Conservation (phyloP, 148 eudicot genomes). For the Nepenthes gracilis region DNA sequence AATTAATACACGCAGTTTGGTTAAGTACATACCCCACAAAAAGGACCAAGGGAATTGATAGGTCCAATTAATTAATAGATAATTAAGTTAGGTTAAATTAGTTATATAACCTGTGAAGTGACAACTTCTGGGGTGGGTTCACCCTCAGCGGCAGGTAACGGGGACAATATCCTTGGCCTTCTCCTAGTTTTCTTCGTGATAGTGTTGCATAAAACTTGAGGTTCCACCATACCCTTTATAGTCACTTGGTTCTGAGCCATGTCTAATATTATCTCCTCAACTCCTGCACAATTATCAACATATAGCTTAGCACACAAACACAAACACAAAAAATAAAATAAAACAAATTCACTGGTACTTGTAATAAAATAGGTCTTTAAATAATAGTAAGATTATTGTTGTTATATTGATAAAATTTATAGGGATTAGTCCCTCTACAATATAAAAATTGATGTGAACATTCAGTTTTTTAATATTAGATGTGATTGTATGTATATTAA, state of each 20-base stretch:
- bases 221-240: conserved; percentile 76
- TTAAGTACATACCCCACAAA: neutral
- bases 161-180: conserved; percentile 65
- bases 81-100: neutral
- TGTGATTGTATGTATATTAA: no score
- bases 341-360: no score
- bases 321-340: no score
- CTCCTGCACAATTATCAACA: conserved; percentile 32
- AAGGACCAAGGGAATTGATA: neutral
- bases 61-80: neutral
- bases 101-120: conserved; percentile 52
- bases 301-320: no score
- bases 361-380: no score
- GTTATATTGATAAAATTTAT: no score
- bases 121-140: conserved; percentile 68
- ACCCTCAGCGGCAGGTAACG: conserved; percentile 72
- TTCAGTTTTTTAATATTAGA: no score
- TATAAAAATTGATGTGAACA: no score
- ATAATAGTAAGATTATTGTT: no score
- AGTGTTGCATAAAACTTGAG: conserved; percentile 55
- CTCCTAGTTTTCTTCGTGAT: conserved; percentile 76
- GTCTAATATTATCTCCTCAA: conserved; percentile 67
- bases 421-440: no score
- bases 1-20: neutral
- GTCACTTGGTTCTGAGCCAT: conserved; percentile 73